Percentiles rank a stretch among this genome's conserved stretches.
Conservation (phyloP, 768 basidiomycete species). For the Leccinum rimulosum region DNA sequence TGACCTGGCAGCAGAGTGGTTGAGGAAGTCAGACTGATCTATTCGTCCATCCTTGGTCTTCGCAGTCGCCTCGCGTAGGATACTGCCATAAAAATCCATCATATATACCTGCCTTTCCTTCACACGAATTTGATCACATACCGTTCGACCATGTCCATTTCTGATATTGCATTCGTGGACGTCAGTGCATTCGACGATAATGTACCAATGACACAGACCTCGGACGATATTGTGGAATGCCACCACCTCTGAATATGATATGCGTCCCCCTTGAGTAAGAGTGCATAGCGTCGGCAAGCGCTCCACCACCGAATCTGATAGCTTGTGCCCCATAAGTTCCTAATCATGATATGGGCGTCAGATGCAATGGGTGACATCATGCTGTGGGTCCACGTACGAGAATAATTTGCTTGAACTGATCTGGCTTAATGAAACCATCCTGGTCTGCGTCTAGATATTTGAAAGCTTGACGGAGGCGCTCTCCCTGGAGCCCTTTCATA, state of each 20-base stretch:
- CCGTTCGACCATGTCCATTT: constrained; percentile 98
- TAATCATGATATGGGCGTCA: constrained; percentile 29
- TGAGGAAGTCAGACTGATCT: constrained; percentile 92
- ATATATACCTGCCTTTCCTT: not conserved
- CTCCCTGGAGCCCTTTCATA: constrained; percentile 98
- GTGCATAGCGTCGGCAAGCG: constrained; percentile 90
- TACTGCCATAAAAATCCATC: constrained; percentile 39
- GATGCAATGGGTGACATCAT: not conserved
- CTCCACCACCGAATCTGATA: constrained; percentile 91
- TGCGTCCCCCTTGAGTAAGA: constrained; percentile 81
- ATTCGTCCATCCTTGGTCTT: constrained; percentile 95
- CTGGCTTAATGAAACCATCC: constrained; percentile 91
- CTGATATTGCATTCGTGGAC: constrained; percentile 28
- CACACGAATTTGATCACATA: constrained; percentile 23
- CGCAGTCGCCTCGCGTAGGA: constrained; percentile 85
- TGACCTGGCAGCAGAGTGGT: constrained; percentile 80
- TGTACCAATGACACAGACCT: constrained; percentile 47
- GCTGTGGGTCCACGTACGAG: constrained; percentile 51
- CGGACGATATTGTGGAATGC: constrained; percentile 97
- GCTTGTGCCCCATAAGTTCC: constrained; percentile 97
- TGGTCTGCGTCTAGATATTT: constrained; percentile 85
- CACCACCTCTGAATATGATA: constrained; percentile 94
- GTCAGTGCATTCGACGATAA: constrained; percentile 4
- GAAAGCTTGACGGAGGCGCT: constrained; percentile 95
- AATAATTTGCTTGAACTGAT: constrained; percentile 94